phyloP scores from a whole-genome alignment of 768 basidiomycete species.

The Chalciporus piperatus region DNA sequence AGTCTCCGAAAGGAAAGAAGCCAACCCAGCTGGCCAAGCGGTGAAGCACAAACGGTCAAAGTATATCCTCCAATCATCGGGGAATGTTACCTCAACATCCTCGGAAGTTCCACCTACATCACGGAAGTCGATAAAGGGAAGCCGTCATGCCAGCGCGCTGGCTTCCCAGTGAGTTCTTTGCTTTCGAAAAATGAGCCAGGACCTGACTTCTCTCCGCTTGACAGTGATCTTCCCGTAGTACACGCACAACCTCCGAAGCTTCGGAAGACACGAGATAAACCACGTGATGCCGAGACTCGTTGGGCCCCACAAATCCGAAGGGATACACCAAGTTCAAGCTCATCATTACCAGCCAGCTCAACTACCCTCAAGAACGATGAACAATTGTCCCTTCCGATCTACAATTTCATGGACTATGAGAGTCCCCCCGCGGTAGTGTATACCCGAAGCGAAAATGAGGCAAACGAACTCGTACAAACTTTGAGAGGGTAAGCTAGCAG shows the following conservation, averaged over 20 bases:
- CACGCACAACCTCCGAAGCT: neutral
- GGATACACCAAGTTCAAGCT: conserved; percentile 1
- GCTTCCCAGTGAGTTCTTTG: conserved; percentile 11
- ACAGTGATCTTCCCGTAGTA: neutral
- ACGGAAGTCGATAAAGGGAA: neutral
- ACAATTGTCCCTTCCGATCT: conserved; percentile 27
- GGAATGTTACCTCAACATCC: neutral
- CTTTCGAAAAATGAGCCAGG: neutral
- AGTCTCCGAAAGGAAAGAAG: neutral
- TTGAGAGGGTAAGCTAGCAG: conserved; percentile 35
- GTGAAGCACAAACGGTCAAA: neutral
- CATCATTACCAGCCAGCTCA: conserved; percentile 2
- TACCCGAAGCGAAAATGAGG: conserved; percentile 39
- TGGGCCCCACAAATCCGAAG: neutral
- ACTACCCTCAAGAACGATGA: neutral
- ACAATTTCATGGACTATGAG: conserved; percentile 37
- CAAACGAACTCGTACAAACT: conserved; percentile 36
- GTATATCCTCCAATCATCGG: neutral
- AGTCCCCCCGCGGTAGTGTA: conserved; percentile 36
- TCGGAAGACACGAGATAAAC: neutral
- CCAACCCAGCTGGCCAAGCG: neutral
- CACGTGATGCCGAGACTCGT: neutral
- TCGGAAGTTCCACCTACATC: neutral
- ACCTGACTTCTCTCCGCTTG: neutral
- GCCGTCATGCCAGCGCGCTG: neutral